Evolutionary conservation across 148 eudicot species (phyloP).

Genomic region (Limonium bicolor): DNA sequence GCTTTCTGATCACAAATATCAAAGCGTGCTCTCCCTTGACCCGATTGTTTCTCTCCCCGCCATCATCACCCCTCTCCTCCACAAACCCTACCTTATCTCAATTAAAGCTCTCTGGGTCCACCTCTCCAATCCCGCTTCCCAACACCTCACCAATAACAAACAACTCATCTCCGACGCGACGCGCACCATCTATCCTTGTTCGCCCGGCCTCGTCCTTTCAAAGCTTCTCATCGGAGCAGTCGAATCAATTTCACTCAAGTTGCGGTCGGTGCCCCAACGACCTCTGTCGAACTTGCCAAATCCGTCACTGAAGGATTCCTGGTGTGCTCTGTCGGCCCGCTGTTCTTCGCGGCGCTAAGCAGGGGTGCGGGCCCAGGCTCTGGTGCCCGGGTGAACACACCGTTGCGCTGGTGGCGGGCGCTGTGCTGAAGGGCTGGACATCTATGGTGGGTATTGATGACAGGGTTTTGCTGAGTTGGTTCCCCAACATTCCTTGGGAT

Average conservation of each 20-base stretch:
- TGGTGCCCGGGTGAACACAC: constrained; percentile 33
- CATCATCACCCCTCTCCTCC: constrained; percentile 28
- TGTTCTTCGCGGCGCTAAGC: constrained; percentile 41
- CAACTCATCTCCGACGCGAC: too few relatives aligned
- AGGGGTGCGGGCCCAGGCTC: too few relatives aligned
- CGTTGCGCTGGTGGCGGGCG: constrained; percentile 49
- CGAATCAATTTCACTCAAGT: constrained; percentile 6
- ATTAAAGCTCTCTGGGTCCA: too few relatives aligned
- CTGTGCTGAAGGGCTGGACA: constrained; percentile 42
- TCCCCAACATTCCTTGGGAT: constrained; percentile 72
- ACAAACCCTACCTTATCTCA: too few relatives aligned
- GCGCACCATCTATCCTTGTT: too few relatives aligned
- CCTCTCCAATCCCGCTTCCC: too few relatives aligned
- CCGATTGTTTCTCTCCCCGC: constrained; percentile 3
- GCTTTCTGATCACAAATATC: not conserved
- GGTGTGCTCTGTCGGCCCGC: constrained; percentile 28
- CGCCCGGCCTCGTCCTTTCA: constrained; percentile 17
- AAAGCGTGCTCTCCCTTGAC: not conserved
- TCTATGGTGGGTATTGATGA: too few relatives aligned
- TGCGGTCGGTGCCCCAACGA: constrained; percentile 3
- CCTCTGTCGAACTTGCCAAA: constrained; percentile 6
- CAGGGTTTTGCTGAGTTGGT: constrained; percentile 79
- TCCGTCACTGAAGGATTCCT: constrained; percentile 11
- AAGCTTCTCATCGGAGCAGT: constrained; percentile 10
- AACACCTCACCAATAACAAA: too few relatives aligned